Evolutionary conservation across 305 asterid genomes (phyloP).

Genomic region (Solanum hybrid): DNA sequence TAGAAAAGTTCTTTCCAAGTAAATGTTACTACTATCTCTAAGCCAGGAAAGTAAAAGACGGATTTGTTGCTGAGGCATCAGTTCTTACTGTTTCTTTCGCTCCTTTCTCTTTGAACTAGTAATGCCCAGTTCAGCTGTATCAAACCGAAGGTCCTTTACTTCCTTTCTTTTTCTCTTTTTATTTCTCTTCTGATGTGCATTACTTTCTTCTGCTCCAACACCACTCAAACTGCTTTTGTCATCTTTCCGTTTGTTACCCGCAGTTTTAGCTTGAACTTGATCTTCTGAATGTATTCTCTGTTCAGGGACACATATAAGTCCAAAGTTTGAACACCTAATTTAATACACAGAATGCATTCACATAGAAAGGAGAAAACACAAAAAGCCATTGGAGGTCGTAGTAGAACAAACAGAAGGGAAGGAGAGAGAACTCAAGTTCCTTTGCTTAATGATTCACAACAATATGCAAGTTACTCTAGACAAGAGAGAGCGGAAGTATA

Average conservation of each 20-base stretch:
- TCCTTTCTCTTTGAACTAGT: conserved; percentile 62
- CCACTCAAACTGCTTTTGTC: conserved; percentile 21
- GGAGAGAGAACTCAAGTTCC: not conserved
- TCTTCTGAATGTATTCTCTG: conserved; percentile 32
- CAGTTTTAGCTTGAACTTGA: conserved; percentile 16
- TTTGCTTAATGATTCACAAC: not conserved
- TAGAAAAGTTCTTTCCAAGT: not conserved
- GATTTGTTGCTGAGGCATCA: not conserved
- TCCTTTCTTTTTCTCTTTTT: conserved; percentile 50
- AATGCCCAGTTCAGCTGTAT: conserved; percentile 23
- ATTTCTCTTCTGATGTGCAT: conserved; percentile 36
- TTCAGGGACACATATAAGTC: not conserved
- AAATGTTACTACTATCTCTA: not conserved
- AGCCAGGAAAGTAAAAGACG: not conserved
- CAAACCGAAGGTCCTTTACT: conserved; percentile 71
- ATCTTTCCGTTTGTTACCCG: conserved; percentile 34
- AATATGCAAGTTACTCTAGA: not conserved
- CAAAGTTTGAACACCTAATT: not conserved
- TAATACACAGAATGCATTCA: not conserved
- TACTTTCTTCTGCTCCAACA: conserved; percentile 14
- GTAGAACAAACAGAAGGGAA: not conserved
- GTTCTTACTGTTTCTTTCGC: conserved; percentile 70
- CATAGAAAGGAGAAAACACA: not conserved
- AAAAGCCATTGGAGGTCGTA: not conserved
- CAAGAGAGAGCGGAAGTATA: not conserved